Conservation (phyloP, 2,329 filamentous ascomycete genomes). For the Ceratocystis smalleyi region DNA sequence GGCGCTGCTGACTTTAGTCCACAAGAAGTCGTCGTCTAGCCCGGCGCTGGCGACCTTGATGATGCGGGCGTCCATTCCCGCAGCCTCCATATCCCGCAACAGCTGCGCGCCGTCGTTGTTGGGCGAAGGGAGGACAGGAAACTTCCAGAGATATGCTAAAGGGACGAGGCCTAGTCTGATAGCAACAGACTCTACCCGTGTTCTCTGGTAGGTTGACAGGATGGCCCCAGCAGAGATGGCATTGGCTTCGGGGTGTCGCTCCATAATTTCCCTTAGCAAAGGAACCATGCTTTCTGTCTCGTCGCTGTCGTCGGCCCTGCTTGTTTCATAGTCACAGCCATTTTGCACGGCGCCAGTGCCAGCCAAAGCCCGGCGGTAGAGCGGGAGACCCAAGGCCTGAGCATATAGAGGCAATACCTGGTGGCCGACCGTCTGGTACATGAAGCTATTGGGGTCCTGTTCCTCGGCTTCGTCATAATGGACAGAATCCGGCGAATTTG, state of each 20-base stretch:
- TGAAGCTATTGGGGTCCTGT: constrained; percentile 78
- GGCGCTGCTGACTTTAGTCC: constrained; percentile 56
- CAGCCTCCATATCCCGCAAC: constrained; percentile 63
- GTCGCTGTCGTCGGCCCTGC: constrained; percentile 33
- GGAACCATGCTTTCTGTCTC: constrained; percentile 80
- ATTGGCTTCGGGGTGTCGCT: constrained; percentile 61
- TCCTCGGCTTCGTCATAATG: constrained; percentile 20
- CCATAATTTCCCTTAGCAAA: constrained; percentile 52
- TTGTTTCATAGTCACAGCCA: constrained; percentile 49
- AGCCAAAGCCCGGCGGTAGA: constrained; percentile 65
- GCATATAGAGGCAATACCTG: constrained; percentile 73
- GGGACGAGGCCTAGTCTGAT: constrained; percentile 67
- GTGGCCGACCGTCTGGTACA: constrained; percentile 98
- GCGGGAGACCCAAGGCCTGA: constrained; percentile 59
- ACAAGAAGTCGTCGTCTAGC: constrained; percentile 64
- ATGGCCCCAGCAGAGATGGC: constrained; percentile 86
- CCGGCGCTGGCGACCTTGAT: constrained; percentile 91
- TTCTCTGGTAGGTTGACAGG: constrained; percentile 87
- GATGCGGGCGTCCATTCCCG: constrained; percentile 72
- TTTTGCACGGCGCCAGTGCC: constrained; percentile 53
- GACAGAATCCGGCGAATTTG: constrained; percentile 8
- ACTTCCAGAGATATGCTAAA: constrained; percentile 86
- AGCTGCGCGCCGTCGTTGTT: constrained; percentile 38
- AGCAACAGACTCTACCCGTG: constrained; percentile 83
- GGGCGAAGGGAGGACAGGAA: constrained; percentile 50